Evolutionary conservation across 176 grass and related monocot species (phyloP).

Genomic region (Zizania latifolia): DNA sequence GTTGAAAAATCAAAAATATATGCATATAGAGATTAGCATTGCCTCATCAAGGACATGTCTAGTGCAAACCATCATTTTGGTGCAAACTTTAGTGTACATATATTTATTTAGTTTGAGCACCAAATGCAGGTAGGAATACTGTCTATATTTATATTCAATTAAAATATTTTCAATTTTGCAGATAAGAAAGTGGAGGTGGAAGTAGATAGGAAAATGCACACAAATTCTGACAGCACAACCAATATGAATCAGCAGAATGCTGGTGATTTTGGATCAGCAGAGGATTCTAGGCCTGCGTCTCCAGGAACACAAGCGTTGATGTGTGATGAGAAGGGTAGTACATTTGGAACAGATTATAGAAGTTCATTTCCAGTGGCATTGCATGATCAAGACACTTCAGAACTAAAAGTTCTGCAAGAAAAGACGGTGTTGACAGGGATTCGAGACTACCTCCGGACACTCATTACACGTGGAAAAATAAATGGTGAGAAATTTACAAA

Average conservation of each 20-base stretch:
- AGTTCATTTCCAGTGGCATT: constrained; percentile 29
- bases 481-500: constrained; percentile 43
- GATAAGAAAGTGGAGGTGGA: constrained; percentile 38
- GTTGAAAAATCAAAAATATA: neutral
- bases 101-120: neutral
- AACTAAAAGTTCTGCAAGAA: constrained; percentile 48
- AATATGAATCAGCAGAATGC: constrained; percentile 25
- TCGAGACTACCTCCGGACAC: constrained; percentile 41
- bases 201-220: constrained; percentile 24
- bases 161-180: constrained; percentile 12
- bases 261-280: constrained; percentile 21
- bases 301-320: constrained; percentile 60
- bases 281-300: constrained; percentile 51
- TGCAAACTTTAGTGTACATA: constrained; percentile 2
- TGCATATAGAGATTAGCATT: constrained; percentile 4
- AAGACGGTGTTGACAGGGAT: constrained; percentile 47
- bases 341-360: constrained; percentile 37
- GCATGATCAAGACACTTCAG: constrained; percentile 43
- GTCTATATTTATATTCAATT: constrained; percentile 11
- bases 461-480: constrained; percentile 51
- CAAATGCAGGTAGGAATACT: constrained; percentile 1
- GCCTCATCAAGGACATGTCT: neutral
- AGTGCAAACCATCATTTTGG: neutral
- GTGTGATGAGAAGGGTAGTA: constrained; percentile 57
- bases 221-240: constrained; percentile 14